A percentile compares a stretch with the other conserved stretches of the same genome.
phyloP scores from a whole-genome alignment of 352 stramenopile species.

The Aphanomyces euteiches region DNA sequence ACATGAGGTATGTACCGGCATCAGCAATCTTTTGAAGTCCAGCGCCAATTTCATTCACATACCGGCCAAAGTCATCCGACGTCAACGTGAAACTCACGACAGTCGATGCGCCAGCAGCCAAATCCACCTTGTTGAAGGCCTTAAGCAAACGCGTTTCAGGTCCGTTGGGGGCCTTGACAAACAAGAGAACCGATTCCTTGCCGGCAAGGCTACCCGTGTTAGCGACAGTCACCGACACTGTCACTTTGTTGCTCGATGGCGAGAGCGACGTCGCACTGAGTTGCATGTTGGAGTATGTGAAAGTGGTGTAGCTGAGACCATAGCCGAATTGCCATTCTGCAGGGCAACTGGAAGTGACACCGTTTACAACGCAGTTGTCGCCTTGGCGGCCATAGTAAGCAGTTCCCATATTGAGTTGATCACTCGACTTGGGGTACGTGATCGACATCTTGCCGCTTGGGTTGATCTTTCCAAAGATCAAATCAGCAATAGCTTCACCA shows the following conservation, averaged over 20 bases:
- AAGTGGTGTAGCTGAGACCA: conserved; percentile 67
- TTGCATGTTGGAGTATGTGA: conserved; percentile 47
- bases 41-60: conserved; percentile 51
- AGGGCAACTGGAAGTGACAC: conserved; percentile 3
- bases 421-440: conserved; percentile 70
- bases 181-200: conserved; percentile 72
- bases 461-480: conserved; percentile 71
- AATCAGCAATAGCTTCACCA: conserved; percentile 76
- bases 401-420: conserved; percentile 17
- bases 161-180: conserved; percentile 60
- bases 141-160: conserved; percentile 78
- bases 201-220: conserved; percentile 56
- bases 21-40: conserved; percentile 60
- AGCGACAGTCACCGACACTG: conserved; percentile 35
- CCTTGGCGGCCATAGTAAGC: conserved; percentile 16
- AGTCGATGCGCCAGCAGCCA: conserved; percentile 45
- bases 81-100: conserved; percentile 40
- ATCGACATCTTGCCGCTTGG: conserved; percentile 75
- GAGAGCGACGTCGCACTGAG: conserved; percentile 39
- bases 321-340: conserved; percentile 72
- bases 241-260: conserved; percentile 31
- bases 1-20: conserved; percentile 57
- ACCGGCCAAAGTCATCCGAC: conserved; percentile 55
- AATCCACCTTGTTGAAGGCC: conserved; percentile 66
- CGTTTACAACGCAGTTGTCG: conserved; percentile 6